Conservation (phyloP, 1,284 basidiomycete genomes). For the Austropuccinia psidii region DNA sequence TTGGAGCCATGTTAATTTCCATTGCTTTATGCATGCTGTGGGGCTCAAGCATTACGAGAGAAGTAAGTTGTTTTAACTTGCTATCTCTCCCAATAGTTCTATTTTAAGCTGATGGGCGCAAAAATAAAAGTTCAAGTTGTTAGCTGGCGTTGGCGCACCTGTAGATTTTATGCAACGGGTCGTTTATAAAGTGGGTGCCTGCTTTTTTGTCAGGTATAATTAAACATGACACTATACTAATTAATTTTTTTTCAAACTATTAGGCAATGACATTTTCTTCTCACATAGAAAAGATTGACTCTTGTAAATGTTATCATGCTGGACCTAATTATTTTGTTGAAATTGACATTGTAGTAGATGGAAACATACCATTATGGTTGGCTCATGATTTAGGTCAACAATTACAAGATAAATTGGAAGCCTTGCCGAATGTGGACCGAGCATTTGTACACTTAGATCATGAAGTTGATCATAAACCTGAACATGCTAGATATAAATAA, state of each 20-base stretch:
- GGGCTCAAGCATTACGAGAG: conserved; percentile 47
- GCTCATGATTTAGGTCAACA: conserved; percentile 75
- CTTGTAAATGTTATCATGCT: conserved; percentile 49
- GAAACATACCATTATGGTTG: conserved; percentile 77
- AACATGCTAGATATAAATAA: conserved; percentile 8
- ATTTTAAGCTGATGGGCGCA: neutral
- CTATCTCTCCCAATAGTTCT: neutral
- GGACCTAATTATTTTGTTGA: conserved; percentile 80
- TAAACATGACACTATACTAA: neutral
- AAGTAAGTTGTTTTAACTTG: neutral
- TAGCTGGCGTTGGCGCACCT: conserved; percentile 85
- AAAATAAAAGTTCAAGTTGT: conserved; percentile 63
- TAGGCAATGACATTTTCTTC: conserved; percentile 62
- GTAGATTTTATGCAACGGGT: conserved; percentile 82
- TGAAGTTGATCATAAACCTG: conserved; percentile 53
- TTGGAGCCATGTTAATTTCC: conserved; percentile 59
- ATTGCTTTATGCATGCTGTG: conserved; percentile 72
- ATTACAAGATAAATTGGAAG: conserved; percentile 88
- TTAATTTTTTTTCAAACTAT: neutral
- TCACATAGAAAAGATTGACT: conserved; percentile 78
- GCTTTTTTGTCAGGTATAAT: neutral
- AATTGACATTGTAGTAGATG: conserved; percentile 87
- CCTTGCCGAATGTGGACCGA: conserved; percentile 72
- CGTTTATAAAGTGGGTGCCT: conserved; percentile 63
- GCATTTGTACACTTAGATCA: conserved; percentile 76